Evolutionary conservation across 2,329 filamentous ascomycete species (phyloP).

Genomic region (Podosphaera fusca): DNA sequence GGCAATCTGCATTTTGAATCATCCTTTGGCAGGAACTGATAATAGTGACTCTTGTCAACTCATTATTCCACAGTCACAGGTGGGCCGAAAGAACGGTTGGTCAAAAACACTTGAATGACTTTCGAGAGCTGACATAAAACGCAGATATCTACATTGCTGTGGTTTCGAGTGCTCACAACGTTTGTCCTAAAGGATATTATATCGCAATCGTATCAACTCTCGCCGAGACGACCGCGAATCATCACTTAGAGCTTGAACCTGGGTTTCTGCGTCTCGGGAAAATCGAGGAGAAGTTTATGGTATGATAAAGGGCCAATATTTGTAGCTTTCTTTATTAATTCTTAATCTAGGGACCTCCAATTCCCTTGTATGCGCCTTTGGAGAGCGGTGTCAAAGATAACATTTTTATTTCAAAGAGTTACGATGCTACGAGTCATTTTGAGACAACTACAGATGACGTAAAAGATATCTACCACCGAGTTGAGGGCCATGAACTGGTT

Average conservation of each 20-base stretch:
- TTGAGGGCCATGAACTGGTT: slow-evolving; percentile 46
- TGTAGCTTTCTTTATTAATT: neutral
- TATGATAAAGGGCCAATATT: slow-evolving; percentile 16
- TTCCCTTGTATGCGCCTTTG: slow-evolving; percentile 80
- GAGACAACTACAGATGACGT: slow-evolving; percentile 85
- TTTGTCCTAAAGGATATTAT: slow-evolving; percentile 97
- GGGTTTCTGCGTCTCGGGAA: slow-evolving; percentile 78
- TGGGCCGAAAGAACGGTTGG: slow-evolving; percentile 79
- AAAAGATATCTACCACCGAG: slow-evolving; percentile 72
- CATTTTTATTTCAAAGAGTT: slow-evolving; percentile 96
- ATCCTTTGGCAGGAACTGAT: slow-evolving; percentile 75
- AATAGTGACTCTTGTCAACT: slow-evolving; percentile 78
- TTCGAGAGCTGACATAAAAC: slow-evolving; percentile 3
- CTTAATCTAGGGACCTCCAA: slow-evolving; percentile 40
- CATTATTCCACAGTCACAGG: slow-evolving; percentile 94
- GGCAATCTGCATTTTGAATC: slow-evolving; percentile 92
- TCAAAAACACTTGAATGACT: neutral
- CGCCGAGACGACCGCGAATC: slow-evolving; percentile 74
- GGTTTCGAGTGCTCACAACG: slow-evolving; percentile 88
- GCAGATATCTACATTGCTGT: slow-evolving; percentile 90
- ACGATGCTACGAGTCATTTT: slow-evolving; percentile 94
- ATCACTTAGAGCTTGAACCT: slow-evolving; percentile 82
- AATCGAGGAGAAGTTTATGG: slow-evolving; percentile 96
- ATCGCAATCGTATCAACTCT: slow-evolving; percentile 97
- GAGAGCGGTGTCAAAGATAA: slow-evolving; percentile 67